phyloP scores from a whole-genome alignment of 2,329 filamentous ascomycete species.

The Byssoonygena ceratinophila region DNA sequence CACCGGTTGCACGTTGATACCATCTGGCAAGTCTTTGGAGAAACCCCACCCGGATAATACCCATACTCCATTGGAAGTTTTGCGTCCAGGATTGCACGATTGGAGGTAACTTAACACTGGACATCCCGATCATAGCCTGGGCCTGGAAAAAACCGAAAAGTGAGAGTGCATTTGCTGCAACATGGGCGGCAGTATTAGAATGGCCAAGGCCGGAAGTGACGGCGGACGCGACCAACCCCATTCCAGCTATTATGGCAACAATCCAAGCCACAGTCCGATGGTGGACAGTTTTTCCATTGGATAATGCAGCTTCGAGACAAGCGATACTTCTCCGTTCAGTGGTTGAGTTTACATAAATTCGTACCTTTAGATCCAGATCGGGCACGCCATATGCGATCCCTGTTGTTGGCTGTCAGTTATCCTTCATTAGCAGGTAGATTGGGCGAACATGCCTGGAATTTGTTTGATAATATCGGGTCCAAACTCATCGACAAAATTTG shows the following conservation, averaged over 20 bases:
- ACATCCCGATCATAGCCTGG: slow-evolving; percentile 82
- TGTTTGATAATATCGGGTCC: slow-evolving; percentile 46
- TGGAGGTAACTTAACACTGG: slow-evolving; percentile 68
- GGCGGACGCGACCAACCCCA: slow-evolving; percentile 74
- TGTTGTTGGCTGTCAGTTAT: slow-evolving; percentile 19
- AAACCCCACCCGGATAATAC: slow-evolving; percentile 78
- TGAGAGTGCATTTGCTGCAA: slow-evolving; percentile 87
- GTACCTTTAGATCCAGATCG: slow-evolving; percentile 78
- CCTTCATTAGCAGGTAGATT: neutral
- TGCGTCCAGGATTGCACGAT: slow-evolving; percentile 90
- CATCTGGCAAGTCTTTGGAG: slow-evolving; percentile 83
- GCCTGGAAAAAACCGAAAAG: slow-evolving; percentile 91
- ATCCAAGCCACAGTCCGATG: slow-evolving; percentile 80
- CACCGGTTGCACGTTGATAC: slow-evolving; percentile 91
- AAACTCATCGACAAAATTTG: slow-evolving; percentile 51
- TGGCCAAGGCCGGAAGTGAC: slow-evolving; percentile 83
- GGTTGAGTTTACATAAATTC: slow-evolving; percentile 67
- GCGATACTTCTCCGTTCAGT: slow-evolving; percentile 56
- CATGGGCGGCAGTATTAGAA: slow-evolving; percentile 86
- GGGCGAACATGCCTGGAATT: slow-evolving; percentile 51
- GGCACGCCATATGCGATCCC: slow-evolving; percentile 79
- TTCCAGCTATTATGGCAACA: slow-evolving; percentile 74
- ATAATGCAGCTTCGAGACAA: slow-evolving; percentile 77
- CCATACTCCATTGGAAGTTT: slow-evolving; percentile 98
- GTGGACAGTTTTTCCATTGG: slow-evolving; percentile 87